Conservation (phyloP, 768 basidiomycete species). For the Termitomyces sp. region DNA sequence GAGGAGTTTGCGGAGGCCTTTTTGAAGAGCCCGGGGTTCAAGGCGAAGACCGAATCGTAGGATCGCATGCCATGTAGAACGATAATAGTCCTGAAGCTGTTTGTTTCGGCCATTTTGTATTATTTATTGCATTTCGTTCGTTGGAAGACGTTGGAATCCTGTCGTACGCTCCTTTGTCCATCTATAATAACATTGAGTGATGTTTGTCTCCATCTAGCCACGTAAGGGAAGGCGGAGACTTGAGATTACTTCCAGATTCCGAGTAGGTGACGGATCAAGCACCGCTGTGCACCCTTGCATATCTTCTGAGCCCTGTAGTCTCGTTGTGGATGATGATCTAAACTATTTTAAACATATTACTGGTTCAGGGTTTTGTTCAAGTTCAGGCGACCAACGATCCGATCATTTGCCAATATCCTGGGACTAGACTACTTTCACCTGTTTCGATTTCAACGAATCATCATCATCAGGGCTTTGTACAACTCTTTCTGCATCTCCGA, state of each 20-base stretch:
- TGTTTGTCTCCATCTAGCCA: neutral
- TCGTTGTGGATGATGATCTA: neutral
- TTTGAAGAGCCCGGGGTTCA: conserved; percentile 30
- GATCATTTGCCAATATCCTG: neutral
- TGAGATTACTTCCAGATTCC: neutral
- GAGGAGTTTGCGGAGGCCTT: conserved; percentile 43
- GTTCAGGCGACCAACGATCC: neutral
- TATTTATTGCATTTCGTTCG: neutral
- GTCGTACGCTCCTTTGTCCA: neutral
- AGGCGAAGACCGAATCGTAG: conserved; percentile 2
- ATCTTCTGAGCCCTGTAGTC: neutral
- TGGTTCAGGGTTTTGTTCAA: neutral
- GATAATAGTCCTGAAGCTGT: neutral
- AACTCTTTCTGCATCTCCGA: neutral
- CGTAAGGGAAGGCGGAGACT: too few relatives aligned
- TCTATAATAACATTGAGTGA: neutral
- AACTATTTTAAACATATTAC: neutral
- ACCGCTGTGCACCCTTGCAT: neutral
- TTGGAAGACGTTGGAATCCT: neutral
- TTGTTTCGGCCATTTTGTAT: neutral
- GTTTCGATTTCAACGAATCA: neutral
- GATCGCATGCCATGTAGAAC: neutral
- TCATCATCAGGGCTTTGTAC: neutral
- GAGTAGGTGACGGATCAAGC: neutral
- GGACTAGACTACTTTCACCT: too few relatives aligned